Evolutionary conservation across 371 early-diverging fungal species (phyloP), one percentile per base, ranked within the genome.

Genomic region (Mortierella sp.): DNA sequence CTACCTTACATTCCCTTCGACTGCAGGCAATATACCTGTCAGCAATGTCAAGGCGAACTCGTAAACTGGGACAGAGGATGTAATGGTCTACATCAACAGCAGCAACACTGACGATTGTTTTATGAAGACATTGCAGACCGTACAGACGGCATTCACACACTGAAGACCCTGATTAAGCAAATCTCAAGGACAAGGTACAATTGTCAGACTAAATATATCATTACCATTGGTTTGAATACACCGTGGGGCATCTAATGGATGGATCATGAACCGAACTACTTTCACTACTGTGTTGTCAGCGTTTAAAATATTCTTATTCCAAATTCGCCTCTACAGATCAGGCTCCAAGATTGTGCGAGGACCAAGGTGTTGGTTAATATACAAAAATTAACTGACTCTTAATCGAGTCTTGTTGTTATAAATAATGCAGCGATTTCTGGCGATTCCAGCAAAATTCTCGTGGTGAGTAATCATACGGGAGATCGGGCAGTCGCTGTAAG

Each of bases 51-150:
- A 22, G 24, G 64, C 4, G 28, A 43, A 71, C 38, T 41, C 52
- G 1, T n/a, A 43, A 0, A 64, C 68, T 28, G 67, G 72, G 0
- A 40, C 45, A 1, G 77, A 76, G 32, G 71, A 70, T 67, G 72
- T 71, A 22, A 64, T 76, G 77, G 68, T 71, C 11, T 67, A 67
- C 15, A 71, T 70, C 60, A 21, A 67, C 47, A 50, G 19, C 21
- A 50, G 19, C 21, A 50, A 19, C 19, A 50, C 1, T 50, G 50
- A 50, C 6, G 50, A 50, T 32, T 67, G 10, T 60, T 67, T 52
- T 67, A 32, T 15, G 68, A 67, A 36, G 68, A 60, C 19, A 60
- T 60, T 33, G 22, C 19, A 41, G 64, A 21, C n/a, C 2, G 43
- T 64, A 43, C 16, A 21, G 59, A 60, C 9, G 65, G 67, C 43